phyloP scores from a whole-genome alignment of 306 rosid genomes.

The Oxytropis ochrocephala region DNA sequence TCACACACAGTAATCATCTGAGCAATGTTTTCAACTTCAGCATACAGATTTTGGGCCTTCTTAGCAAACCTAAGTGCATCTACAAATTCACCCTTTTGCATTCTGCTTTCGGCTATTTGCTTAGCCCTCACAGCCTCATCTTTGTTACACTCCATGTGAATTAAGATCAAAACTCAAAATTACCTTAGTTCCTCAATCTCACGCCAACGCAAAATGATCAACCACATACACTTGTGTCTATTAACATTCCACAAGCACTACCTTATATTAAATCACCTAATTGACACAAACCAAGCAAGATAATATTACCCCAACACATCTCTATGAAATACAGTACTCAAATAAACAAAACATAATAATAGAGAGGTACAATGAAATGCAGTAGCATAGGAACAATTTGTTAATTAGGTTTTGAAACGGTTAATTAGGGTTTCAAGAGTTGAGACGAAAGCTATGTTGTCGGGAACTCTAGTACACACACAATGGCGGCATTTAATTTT shows the following conservation, averaged over 20 bases:
- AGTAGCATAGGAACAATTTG: not conserved
- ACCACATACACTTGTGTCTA: not conserved
- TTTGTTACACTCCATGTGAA: constrained; percentile 87
- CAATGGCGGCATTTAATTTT: no score
- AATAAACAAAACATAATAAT: no score
- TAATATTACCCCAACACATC: not conserved
- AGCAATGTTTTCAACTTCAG: constrained; percentile 56
- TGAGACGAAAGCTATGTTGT: not conserved
- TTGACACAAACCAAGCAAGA: constrained; percentile 10
- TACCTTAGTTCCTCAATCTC: constrained; percentile 1
- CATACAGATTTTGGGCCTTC: constrained; percentile 58
- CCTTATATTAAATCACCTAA: constrained; percentile 20
- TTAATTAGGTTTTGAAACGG: not conserved
- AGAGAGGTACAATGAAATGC: not conserved
- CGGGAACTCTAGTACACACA: not conserved
- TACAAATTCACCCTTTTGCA: constrained; percentile 54
- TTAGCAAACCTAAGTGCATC: constrained; percentile 64
- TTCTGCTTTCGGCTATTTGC: constrained; percentile 57
- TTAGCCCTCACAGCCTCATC: constrained; percentile 78
- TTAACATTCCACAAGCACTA: constrained; percentile 4
- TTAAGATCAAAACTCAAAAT: constrained; percentile 11
- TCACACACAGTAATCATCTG: constrained; percentile 59
- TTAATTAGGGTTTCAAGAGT: not conserved
- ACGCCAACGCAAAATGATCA: not conserved
- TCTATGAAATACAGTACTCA: not conserved